These are phyloP conservation scores for Aureobasidium vineae DNA, from an alignment of 2,329 filamentous ascomycete species.

Conservation along the genomic window DNA sequence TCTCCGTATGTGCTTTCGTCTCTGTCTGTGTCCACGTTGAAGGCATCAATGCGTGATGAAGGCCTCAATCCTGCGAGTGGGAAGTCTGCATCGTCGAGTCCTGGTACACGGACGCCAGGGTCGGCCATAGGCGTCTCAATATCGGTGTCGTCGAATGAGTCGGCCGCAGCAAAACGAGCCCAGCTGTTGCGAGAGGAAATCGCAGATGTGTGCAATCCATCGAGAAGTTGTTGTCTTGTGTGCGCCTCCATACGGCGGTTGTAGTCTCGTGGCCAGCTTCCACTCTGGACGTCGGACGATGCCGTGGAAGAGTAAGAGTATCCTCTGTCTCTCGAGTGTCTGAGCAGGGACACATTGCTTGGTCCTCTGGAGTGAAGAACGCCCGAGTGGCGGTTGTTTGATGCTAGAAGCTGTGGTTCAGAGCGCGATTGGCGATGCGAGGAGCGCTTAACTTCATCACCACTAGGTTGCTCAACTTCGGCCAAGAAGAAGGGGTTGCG, in stretches of 20 bases:
- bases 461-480: conserved; percentile 39
- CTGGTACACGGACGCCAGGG: conserved; percentile 12
- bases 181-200: conserved; percentile 20
- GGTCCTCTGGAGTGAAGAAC: conserved; percentile 37
- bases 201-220: conserved; percentile 15
- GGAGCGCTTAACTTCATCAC: conserved; percentile 36
- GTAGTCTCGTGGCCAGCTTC: conserved; percentile 29
- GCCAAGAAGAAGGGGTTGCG: conserved; percentile 53
- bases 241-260: conserved; percentile 29
- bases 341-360: conserved; percentile 37
- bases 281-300: conserved; percentile 29
- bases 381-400: conserved; percentile 34
- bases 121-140: neutral
- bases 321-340: conserved; percentile 27
- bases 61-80: conserved; percentile 15
- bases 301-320: conserved; percentile 30
- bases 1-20: conserved; percentile 21
- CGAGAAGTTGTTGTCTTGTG: conserved; percentile 28
- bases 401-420: conserved; percentile 34
- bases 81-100: conserved; percentile 21
- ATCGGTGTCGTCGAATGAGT: conserved; percentile 23
- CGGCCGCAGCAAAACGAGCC: conserved; percentile 22
- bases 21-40: conserved; percentile 8
- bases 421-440: conserved; percentile 41
- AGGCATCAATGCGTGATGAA: conserved; percentile 10